phyloP scores from a whole-genome alignment of 2,329 filamentous ascomycete species.

The Cercospora zeae-maydis region DNA sequence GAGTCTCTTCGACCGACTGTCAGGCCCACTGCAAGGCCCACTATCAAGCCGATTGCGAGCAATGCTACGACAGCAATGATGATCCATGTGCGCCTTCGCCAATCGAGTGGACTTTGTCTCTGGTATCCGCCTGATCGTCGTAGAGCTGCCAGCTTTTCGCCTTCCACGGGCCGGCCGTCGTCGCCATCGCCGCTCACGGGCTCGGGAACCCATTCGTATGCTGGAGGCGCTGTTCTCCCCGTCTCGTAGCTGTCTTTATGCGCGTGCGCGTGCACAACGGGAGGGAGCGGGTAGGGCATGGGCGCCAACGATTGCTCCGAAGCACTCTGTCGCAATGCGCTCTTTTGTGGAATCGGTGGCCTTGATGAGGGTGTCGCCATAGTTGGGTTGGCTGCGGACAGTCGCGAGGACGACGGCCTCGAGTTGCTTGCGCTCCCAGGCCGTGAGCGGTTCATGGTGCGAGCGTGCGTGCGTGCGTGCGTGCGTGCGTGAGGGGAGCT shows the following conservation, averaged over 20 bases:
- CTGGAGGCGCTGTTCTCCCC: conserved; percentile 26
- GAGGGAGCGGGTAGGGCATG: background rate
- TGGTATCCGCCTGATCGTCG: conserved; percentile 20
- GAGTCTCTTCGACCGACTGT: conserved; percentile 22
- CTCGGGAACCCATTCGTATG: conserved; percentile 29
- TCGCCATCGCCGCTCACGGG: conserved; percentile 15
- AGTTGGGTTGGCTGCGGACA: background rate
- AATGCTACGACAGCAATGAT: conserved; percentile 39
- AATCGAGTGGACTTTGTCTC: conserved; percentile 31
- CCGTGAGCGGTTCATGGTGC: conserved; percentile 4
- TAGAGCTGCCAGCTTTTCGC: conserved; percentile 31
- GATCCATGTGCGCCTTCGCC: conserved; percentile 41
- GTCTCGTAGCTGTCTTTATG: conserved; percentile 15
- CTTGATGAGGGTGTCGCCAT: background rate
- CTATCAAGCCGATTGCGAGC: conserved; percentile 36
- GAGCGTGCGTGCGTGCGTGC: no score
- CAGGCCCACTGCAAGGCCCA: conserved; percentile 41
- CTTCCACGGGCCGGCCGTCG: conserved; percentile 25
- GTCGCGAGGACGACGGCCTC: background rate
- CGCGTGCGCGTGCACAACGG: background rate
- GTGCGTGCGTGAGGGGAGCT: background rate
- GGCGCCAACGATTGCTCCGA: conserved; percentile 7
- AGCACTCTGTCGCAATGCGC: conserved; percentile 17
- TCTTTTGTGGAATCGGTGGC: conserved; percentile 26
- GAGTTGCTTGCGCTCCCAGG: background rate